These are phyloP conservation scores for Geotrichum bryndzae DNA, from an alignment of 1,139 yeast genomes.

Conservation along the genomic window DNA sequence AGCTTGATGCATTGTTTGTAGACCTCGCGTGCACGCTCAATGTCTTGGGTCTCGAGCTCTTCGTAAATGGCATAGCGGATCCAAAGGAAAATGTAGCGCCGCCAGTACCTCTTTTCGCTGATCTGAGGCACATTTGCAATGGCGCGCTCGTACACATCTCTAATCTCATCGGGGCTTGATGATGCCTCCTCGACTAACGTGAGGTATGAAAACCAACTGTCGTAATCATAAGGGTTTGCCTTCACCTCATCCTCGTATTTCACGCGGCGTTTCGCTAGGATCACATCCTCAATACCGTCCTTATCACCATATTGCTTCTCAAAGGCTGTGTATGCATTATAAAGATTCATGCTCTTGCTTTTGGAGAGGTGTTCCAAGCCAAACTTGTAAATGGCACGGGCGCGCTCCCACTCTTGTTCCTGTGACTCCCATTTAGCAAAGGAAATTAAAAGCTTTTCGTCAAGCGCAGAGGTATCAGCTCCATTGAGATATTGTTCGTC, in stretches of 20 bases:
- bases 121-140: constrained; percentile 40
- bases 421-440: constrained; percentile 77
- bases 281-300: constrained; percentile 48
- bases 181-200: constrained; percentile 42
- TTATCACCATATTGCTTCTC: constrained; percentile 60
- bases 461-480: constrained; percentile 26
- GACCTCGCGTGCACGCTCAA: constrained; percentile 44
- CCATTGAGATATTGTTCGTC: constrained; percentile 22
- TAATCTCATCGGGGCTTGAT: constrained; percentile 28
- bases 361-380: constrained; percentile 48
- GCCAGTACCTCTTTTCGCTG: constrained; percentile 47
- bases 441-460: constrained; percentile 40
- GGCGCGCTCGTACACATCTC: constrained; percentile 45
- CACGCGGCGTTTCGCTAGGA: constrained; percentile 48
- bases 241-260: constrained; percentile 48
- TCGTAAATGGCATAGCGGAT: constrained; percentile 58
- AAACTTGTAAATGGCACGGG: constrained; percentile 53
- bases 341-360: constrained; percentile 40
- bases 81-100: constrained; percentile 65
- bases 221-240: constrained; percentile 54
- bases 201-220: constrained; percentile 75
- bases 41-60: constrained; percentile 47
- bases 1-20: constrained; percentile 47
- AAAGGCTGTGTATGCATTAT: constrained; percentile 49
- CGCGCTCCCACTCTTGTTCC: constrained; percentile 59